A percentile compares a stretch with the other conserved stretches of the same genome.
Conservation (phyloP, 139 green algal species). For the Chlorella sp. region DNA sequence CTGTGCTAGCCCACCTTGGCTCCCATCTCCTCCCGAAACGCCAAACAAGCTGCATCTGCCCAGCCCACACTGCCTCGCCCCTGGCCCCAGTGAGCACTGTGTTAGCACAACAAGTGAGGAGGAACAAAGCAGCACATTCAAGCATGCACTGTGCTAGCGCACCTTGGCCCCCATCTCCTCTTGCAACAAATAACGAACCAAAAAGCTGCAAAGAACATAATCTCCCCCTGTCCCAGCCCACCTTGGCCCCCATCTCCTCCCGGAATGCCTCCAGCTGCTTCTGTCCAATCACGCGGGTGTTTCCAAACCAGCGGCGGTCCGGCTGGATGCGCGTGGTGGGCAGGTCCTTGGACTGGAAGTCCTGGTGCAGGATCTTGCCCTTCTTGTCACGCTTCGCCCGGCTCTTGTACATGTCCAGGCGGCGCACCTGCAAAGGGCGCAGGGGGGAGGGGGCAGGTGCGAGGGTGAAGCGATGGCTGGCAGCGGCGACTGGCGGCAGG, state of each 20-base stretch:
- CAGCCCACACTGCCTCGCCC: too few relatives aligned
- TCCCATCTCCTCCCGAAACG: constrained; percentile 96
- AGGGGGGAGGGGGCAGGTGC: not conserved
- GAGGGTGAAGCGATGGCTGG: not conserved
- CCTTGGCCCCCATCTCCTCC: constrained; percentile 93
- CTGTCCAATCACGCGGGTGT: constrained; percentile 97
- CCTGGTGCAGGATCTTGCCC: constrained; percentile 68
- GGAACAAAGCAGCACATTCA: too few relatives aligned
- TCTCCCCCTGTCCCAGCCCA: not conserved
- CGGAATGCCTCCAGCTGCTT: constrained; percentile 96
- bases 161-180: too few relatives aligned
- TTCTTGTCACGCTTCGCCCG: constrained; percentile 88
- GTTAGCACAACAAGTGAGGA: too few relatives aligned
- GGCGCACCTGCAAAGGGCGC: constrained; percentile 72
- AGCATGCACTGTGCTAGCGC: too few relatives aligned
- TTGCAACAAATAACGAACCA: too few relatives aligned
- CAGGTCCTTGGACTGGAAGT: constrained; percentile 94
- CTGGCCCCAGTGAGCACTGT: too few relatives aligned
- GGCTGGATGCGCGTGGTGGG: constrained; percentile 97
- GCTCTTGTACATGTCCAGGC: constrained; percentile 98
- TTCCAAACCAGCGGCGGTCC: constrained; percentile 96
- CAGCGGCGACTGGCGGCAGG: not conserved
- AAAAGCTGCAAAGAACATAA: too few relatives aligned
- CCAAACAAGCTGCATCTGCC: too few relatives aligned
- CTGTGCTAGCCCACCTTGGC: too few relatives aligned